Evolutionary conservation across 805 yeast species (phyloP).

Genomic region (Candida montana): DNA sequence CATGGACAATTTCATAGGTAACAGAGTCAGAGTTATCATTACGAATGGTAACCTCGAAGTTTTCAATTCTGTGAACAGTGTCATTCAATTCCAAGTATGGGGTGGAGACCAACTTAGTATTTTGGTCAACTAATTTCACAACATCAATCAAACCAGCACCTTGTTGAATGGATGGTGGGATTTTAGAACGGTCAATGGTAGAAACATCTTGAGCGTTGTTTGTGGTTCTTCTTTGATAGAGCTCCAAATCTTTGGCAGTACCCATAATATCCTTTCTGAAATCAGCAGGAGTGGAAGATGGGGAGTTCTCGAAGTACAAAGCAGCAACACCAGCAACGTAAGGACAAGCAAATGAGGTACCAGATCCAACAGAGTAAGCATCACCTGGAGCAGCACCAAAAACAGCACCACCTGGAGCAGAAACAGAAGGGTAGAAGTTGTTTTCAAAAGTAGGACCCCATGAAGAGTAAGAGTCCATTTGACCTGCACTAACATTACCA

Average conservation of each 20-base stretch:
- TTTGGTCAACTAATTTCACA: slow-evolving; percentile 7
- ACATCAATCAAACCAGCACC: slow-evolving; percentile 18
- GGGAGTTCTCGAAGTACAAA: slow-evolving; percentile 3
- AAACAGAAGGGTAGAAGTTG: slow-evolving; percentile 13
- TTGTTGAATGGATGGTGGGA: slow-evolving; percentile 13
- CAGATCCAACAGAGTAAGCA: slow-evolving; percentile 10
- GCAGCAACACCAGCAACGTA: slow-evolving; percentile 17
- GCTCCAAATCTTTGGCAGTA: slow-evolving; percentile 5
- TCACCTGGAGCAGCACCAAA: slow-evolving; percentile 12
- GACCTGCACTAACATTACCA: slow-evolving; percentile 8
- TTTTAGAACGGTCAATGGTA: not conserved
- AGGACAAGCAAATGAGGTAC: slow-evolving; percentile 16
- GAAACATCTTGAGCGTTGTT: slow-evolving; percentile 4
- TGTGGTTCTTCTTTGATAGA: not conserved
- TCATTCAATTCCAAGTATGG: slow-evolving; percentile 13
- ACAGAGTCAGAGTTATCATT: slow-evolving; percentile 11
- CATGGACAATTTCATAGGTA: slow-evolving; percentile 8
- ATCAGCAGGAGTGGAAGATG: slow-evolving; percentile 6
- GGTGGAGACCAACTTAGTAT: slow-evolving; percentile 5
- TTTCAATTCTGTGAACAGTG: slow-evolving; percentile 11
- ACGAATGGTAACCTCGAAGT: slow-evolving; percentile 9
- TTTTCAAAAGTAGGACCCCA: slow-evolving; percentile 19
- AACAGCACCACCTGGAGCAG: slow-evolving; percentile 19
- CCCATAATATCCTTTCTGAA: slow-evolving; percentile 6
- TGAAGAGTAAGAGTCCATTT: slow-evolving; percentile 12